Evolutionary conservation across 768 basidiomycete species (phyloP), one percentile per base, ranked within the genome.

Genomic region (Boletus vermiculosoides): DNA sequence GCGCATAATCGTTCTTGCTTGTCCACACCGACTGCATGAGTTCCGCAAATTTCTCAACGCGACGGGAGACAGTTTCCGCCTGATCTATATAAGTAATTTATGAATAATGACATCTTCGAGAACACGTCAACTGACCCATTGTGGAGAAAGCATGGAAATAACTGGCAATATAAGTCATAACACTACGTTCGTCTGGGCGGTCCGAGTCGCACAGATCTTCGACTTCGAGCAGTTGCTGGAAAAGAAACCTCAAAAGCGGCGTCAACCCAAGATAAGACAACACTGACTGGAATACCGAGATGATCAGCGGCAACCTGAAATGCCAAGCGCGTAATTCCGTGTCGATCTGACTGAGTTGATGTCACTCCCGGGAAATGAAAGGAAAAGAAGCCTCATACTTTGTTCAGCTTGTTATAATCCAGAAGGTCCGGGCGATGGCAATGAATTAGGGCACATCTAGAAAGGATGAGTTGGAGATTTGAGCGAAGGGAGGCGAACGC

Each of bases 121-220:
- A 48, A 30, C 36, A 44, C 13, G 8, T 36, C 30, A 13, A 73
- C 83, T 50, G 62, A 95, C 95, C 93, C 88, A 97, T 95, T 0
- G 92, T 87, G 0, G 94, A 96, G 71, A 99, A 99, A 0, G 96
- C 95, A 69, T 98, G 97, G 80, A 99, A 99, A 74, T 82, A 98
- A 64, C 92, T 92, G 34, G 97, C 97, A 45, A 99, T 89, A 63
- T 98, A 98, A 5, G 94, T 98, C 93, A 98, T 98, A 12, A 98
- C 92, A 72, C 90, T 93, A 37, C 94, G 86, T 74, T 99, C 97
- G 71, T 99, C 97, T 0, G 96, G 96, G 46, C 81, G 83, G n/a
- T 77, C 77, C 0, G 86, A 83, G 66, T 94, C 93, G 63, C 93
- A 95, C 31, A 99, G 73, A 77, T 99, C 97, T 53, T 93, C 88